Conservation (phyloP, 1,284 basidiomycete species). For the Coniferiporia sulphurascens region DNA sequence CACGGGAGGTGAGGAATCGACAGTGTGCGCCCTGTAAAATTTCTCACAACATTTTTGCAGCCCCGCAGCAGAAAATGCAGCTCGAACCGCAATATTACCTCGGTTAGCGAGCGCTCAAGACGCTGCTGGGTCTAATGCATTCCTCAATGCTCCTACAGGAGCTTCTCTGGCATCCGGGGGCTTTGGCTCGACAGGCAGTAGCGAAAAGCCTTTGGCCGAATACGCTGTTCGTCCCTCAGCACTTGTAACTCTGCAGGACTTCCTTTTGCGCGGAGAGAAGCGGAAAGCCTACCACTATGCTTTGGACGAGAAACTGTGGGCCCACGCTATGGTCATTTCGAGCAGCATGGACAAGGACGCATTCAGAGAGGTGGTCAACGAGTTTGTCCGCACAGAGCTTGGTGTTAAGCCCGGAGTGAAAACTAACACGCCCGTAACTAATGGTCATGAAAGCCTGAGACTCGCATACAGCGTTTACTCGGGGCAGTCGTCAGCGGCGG, state of each 20-base stretch:
- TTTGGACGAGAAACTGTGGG: constrained; percentile 85
- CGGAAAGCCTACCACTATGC: constrained; percentile 87
- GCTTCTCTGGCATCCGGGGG: constrained; percentile 19
- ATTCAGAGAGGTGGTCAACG: constrained; percentile 87
- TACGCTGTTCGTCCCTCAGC: constrained; percentile 48
- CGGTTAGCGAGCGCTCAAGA: constrained; percentile 33
- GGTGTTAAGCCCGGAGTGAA: constrained; percentile 35
- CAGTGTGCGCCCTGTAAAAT: background rate
- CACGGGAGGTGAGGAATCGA: constrained; percentile 62
- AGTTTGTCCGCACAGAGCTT: constrained; percentile 83
- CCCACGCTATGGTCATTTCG: constrained; percentile 94
- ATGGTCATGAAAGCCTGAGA: constrained; percentile 67
- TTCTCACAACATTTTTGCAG: constrained; percentile 34
- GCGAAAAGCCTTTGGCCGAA: constrained; percentile 27
- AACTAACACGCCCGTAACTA: constrained; percentile 26
- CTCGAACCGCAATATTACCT: constrained; percentile 62
- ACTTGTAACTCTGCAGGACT: constrained; percentile 75
- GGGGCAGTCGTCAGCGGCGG: constrained; percentile 72
- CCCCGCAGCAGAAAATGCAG: constrained; percentile 61
- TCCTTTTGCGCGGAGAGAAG: constrained; percentile 81
- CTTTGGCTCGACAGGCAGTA: constrained; percentile 1
- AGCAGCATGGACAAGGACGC: constrained; percentile 90
- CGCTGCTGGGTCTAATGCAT: constrained; percentile 22
- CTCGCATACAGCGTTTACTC: constrained; percentile 86
- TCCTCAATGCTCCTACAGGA: constrained; percentile 18